Conservation (phyloP, 2,329 filamentous ascomycete genomes). For the Claviceps lovelessii region DNA sequence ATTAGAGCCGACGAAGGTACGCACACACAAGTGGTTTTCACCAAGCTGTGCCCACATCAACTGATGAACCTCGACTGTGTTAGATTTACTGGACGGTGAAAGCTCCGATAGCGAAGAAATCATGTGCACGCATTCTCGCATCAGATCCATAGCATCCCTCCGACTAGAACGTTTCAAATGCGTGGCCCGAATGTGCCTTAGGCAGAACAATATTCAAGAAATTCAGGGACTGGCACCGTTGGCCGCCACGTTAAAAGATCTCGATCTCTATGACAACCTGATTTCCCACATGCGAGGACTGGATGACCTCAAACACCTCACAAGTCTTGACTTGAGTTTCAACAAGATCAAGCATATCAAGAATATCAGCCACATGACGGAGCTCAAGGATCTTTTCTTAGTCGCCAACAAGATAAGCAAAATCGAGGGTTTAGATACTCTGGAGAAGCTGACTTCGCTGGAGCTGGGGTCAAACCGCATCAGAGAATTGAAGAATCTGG, state of each 20-base stretch:
- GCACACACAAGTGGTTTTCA: slow-evolving; percentile 5
- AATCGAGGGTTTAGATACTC: slow-evolving; percentile 70
- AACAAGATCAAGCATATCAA: slow-evolving; percentile 99
- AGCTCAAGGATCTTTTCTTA: slow-evolving; percentile 75
- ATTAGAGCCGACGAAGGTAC: slow-evolving; percentile 72
- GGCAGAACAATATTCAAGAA: slow-evolving; percentile 75
- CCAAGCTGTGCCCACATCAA: background rate
- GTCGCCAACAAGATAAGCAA: slow-evolving; percentile 86
- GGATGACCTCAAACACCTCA: slow-evolving; percentile 62
- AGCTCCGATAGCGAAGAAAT: slow-evolving; percentile 58
- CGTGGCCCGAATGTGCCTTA: slow-evolving; percentile 66
- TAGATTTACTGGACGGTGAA: slow-evolving; percentile 48
- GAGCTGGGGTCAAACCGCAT: slow-evolving; percentile 90
- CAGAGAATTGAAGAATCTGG: slow-evolving; percentile 73
- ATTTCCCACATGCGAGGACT: slow-evolving; percentile 77
- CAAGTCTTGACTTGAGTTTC: slow-evolving; percentile 79
- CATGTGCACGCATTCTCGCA: slow-evolving; percentile 74
- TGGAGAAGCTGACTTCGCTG: slow-evolving; percentile 64
- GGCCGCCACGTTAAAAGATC: slow-evolving; percentile 56
- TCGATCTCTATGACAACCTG: slow-evolving; percentile 94
- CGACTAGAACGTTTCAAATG: slow-evolving; percentile 72
- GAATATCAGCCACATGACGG: slow-evolving; percentile 60
- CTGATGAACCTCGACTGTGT: slow-evolving; percentile 8
- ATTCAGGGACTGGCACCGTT: slow-evolving; percentile 61
- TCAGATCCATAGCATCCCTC: slow-evolving; percentile 63